Conservation (phyloP, 352 stramenopile genomes). For the Phytophthora foliorum region DNA sequence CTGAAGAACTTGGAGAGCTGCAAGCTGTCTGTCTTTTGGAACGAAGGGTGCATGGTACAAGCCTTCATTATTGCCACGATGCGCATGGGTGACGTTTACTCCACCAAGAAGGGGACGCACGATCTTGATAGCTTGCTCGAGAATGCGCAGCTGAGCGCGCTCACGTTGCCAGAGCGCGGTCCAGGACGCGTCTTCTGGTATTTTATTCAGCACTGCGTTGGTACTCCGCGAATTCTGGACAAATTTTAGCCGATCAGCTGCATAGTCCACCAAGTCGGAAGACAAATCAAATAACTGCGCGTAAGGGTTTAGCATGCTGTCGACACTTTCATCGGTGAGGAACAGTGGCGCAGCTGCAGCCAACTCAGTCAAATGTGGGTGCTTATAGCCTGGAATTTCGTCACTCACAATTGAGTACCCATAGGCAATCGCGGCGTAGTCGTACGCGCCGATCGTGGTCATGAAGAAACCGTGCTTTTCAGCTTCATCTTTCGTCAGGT, state of each 20-base stretch:
- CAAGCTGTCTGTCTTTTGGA: slow-evolving; percentile 43
- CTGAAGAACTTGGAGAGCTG: slow-evolving; percentile 50
- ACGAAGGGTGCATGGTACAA: slow-evolving; percentile 48
- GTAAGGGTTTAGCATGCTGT: slow-evolving; percentile 57
- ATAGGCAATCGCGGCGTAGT: slow-evolving; percentile 88
- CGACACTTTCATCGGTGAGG: slow-evolving; percentile 67
- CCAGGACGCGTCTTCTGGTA: slow-evolving; percentile 67
- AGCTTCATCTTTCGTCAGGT: slow-evolving; percentile 49
- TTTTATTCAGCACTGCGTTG: slow-evolving; percentile 39
- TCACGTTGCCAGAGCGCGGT: slow-evolving; percentile 66
- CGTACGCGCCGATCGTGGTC: slow-evolving; percentile 73
- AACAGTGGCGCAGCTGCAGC: slow-evolving; percentile 65
- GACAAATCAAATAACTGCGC: slow-evolving; percentile 70
- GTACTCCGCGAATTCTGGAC: slow-evolving; percentile 50
- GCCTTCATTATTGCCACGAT: slow-evolving; percentile 44
- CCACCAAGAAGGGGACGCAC: slow-evolving; percentile 63
- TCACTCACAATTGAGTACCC: slow-evolving; percentile 67
- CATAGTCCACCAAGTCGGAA: slow-evolving; percentile 63
- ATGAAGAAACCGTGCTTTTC: slow-evolving; percentile 76
- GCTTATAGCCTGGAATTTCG: slow-evolving; percentile 62
- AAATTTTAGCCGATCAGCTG: slow-evolving; percentile 62
- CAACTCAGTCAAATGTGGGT: slow-evolving; percentile 44
- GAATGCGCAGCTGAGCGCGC: slow-evolving; percentile 43
- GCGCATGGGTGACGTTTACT: slow-evolving; percentile 69
- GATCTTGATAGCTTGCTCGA: slow-evolving; percentile 49